A percentile compares a stretch with the other conserved stretches of the same genome.
phyloP scores from a whole-genome alignment of 2,329 filamentous ascomycete species.

The Pezicula carpinea region DNA sequence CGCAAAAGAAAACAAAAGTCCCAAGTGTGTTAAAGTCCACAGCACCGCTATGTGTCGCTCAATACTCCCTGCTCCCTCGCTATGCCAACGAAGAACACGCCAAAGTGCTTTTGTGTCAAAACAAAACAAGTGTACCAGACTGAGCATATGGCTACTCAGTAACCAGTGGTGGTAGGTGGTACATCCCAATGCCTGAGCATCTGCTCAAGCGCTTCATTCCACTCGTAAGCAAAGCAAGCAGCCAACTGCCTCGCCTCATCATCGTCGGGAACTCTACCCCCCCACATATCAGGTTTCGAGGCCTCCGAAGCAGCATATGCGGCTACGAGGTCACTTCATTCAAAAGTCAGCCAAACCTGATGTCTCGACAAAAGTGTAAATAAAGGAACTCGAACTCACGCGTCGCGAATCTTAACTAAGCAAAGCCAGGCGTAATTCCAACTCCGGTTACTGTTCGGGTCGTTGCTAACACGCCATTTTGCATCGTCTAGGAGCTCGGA shows the following conservation, averaged over 20 bases:
- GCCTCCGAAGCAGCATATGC: conserved; percentile 59
- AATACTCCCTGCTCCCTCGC: too few species aligned
- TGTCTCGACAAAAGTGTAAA: not conserved
- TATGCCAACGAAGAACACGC: too few species aligned
- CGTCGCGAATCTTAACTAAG: conserved; percentile 59
- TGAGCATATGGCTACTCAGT: conserved; percentile 32
- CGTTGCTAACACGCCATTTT: conserved; percentile 55
- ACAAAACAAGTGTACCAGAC: too few species aligned
- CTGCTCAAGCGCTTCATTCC: conserved; percentile 58
- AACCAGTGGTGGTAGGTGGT: conserved; percentile 55
- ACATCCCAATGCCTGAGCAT: conserved; percentile 66
- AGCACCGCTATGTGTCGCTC: too few species aligned
- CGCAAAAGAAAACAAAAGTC: too few species aligned
- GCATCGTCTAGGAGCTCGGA: conserved; percentile 62
- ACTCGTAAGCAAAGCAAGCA: conserved; percentile 60
- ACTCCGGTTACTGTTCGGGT: conserved; percentile 62
- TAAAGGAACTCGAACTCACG: conserved; percentile 41
- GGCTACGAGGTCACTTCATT: conserved; percentile 50
- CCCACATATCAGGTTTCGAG: conserved; percentile 66
- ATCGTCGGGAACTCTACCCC: conserved; percentile 47
- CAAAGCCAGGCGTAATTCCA: conserved; percentile 77
- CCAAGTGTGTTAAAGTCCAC: too few species aligned
- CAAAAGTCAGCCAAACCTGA: not conserved
- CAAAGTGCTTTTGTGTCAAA: too few species aligned
- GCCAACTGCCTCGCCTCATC: conserved; percentile 56